Percentiles rank a stretch among this genome's conserved stretches.
Conservation (phyloP, 2,329 filamentous ascomycete species). For the Penicillium sp. region DNA sequence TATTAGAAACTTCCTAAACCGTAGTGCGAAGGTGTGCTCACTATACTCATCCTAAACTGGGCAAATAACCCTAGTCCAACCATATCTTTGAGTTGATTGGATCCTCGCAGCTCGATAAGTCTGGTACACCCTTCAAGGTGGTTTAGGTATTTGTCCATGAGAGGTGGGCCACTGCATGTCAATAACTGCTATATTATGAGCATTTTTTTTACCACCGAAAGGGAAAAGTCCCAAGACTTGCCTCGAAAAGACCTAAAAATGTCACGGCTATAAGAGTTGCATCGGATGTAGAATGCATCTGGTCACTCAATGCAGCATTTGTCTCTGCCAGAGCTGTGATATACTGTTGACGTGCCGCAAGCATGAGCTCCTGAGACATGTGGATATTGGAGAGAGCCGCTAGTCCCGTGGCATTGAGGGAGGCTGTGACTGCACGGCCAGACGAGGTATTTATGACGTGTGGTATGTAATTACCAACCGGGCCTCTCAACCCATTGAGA, state of each 20-base stretch:
- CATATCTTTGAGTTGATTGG: constrained; percentile 11
- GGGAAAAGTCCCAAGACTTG: neutral
- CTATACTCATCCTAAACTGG: constrained; percentile 14
- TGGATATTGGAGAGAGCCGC: constrained; percentile 17
- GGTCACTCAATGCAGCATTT: constrained; percentile 14
- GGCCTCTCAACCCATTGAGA: constrained; percentile 4
- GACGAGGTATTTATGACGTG: constrained; percentile 10
- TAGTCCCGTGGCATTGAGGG: constrained; percentile 17
- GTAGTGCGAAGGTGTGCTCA: neutral
- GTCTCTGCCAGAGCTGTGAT: constrained; percentile 14
- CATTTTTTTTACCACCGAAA: neutral
- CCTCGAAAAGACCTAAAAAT: constrained; percentile 18
- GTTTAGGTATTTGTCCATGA: constrained; percentile 13
- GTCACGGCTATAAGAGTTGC: constrained; percentile 16
- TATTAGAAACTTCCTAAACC: neutral
- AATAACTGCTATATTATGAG: constrained; percentile 8
- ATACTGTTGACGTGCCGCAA: constrained; percentile 13
- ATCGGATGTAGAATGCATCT: constrained; percentile 10
- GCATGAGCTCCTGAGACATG: constrained; percentile 3
- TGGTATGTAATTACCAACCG: neutral
- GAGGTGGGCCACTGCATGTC: constrained; percentile 11
- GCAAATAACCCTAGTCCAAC: constrained; percentile 19
- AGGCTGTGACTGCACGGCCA: constrained; percentile 9
- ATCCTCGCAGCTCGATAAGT: constrained; percentile 17
- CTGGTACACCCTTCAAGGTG: constrained; percentile 14